Evolutionary conservation across 768 basidiomycete genomes (phyloP), one percentile per base, ranked within the genome.

Genomic region (Melanogaster broomeanus): DNA sequence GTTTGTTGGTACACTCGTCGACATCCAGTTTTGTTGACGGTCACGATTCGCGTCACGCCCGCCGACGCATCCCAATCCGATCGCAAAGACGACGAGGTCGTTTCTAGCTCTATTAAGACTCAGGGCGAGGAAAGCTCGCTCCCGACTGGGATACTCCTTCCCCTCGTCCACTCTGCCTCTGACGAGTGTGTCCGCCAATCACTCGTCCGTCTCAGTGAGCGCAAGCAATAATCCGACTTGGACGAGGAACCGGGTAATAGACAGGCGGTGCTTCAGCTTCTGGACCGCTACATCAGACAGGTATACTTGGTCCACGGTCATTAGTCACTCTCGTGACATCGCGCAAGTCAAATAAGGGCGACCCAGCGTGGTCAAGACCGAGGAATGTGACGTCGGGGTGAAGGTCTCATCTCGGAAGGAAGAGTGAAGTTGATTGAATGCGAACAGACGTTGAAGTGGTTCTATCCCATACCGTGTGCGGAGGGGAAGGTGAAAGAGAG

Each of bases 121-220:
- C 55, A 55, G 15, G 62, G 62, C 6, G 65, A 67, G 3, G 53
- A 58, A 34, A 46, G 75, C 16, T 65, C 65, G 27, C 70, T 82
- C 1, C 78, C 85, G 18, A 98, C 93, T 18, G 97, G 97, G 76
- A 85, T 98, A 19, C 98, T 81, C 66, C 67, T 98, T 1, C 97
- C 97, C 5, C 76, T 93, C 43, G 85, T 96, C 18, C 97, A 99
- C 66, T 99, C 85, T 65, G 90, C 87, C 4, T 76, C 78, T 54
- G 70, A 74, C 19, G 51, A 18, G 42, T 63, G 64, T 34, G 63
- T 70, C 27, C 58, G 64, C 19, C 57, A 61, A 30, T 53, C 67
- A 0, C 28, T 56, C 4, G 58, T 31, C 3, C 37, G 18, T 1
- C 33, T 60, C 10, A 45, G 46, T 37, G 53, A 31, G 24, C 39